Evolutionary conservation across 768 basidiomycete species (phyloP), one percentile per base, ranked within the genome.

Genomic region (Porpolomopsis calyptriformis): DNA sequence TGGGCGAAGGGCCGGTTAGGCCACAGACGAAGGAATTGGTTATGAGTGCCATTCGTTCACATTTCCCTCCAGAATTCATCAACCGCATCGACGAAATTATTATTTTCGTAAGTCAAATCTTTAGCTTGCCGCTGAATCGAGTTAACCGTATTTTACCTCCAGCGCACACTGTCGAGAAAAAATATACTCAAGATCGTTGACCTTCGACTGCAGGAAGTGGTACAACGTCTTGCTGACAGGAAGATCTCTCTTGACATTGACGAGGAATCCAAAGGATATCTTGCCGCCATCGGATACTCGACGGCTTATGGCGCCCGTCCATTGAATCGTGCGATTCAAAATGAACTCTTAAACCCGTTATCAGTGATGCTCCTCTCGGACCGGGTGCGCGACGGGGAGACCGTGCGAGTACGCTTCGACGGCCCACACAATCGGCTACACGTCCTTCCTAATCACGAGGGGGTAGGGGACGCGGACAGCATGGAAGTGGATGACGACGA

Each of bases 61-160:
- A 91, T 60, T 96, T 94, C 72, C 86, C 87, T 31, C 92, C 92
- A 1, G 92, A 97, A 57, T 88, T 94, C 57, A 66, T 94, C 58
- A 93, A 93, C 64, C 79, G 91, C 50, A 78, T 94, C 33, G 91
- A 94, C 57, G 84, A 85, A 45, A 82, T 84, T 49, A 75, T 89
- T 52, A 77, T 93, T 51, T 93, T 85, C 60, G 67, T 68, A 53
- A 61, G 64, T 63, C 38, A n/a, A n/a, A n/a, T n/a, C n/a, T n/a
- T n/a, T n/a, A n/a, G n/a, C n/a, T n/a, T n/a, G n/a, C n/a, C n/a
- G n/a, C n/a, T n/a, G n/a, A n/a, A n/a, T n/a, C n/a, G n/a, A n/a
- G n/a, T n/a, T n/a, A n/a, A n/a, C n/a, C n/a, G n/a, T n/a, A n/a
- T n/a, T n/a, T n/a, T n/a, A n/a, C 16, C 48, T 66, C 40, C 64